Evolutionary conservation across 2,329 filamentous ascomycete species (phyloP), one percentile per base, ranked within the genome.

Genomic region (Penicillium verrucosum): DNA sequence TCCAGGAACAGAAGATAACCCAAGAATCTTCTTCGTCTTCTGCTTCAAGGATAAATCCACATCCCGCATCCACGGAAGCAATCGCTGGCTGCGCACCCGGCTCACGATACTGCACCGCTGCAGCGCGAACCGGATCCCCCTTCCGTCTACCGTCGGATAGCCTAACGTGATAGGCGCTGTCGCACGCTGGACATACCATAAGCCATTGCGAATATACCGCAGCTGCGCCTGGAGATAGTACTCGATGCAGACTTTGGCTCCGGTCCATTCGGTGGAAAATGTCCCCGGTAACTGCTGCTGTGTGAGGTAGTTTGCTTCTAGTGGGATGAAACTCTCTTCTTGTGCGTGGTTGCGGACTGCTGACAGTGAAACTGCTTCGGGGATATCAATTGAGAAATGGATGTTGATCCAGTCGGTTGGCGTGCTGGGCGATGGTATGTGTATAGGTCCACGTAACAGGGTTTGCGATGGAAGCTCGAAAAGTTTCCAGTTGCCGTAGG

Each of bases 11-110:
- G 66, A 73, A 10, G 72, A 69, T 0, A 68, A 68, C 0, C 60
- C 60, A 4, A 78, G 70, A 4, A 75, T 49, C 30, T 68, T 68
- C 11, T 67, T 69, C 0, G 68, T 66, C 53, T 68, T 75, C 46
- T 75, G 70, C 16, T 61, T 69, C 32, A 77, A 64, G 0, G 68
- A 67, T 11, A 77, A 46, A 7, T 72, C 64, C 0, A 41, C 63
- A 4, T 65, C 30, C 18, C 68, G 64, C 63, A 69, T 68, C 0
- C 67, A 71, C 0, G 75, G 75, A 0, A 72, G 34, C 0, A 78
- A 59, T 5, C 67, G 69, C 16, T 70, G 63, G 3, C 65, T 68
- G 37, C 59, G 1, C 63, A 73, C 9, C 63, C 47, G 49, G 21
- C 49, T 27, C 38, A 32, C 18, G 23, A 42, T 29, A 4, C 38